Base-by-base conservation (phyloP, 192 early-diverging fungal genomes). In the Entomortierella beljakovae region DNA sequence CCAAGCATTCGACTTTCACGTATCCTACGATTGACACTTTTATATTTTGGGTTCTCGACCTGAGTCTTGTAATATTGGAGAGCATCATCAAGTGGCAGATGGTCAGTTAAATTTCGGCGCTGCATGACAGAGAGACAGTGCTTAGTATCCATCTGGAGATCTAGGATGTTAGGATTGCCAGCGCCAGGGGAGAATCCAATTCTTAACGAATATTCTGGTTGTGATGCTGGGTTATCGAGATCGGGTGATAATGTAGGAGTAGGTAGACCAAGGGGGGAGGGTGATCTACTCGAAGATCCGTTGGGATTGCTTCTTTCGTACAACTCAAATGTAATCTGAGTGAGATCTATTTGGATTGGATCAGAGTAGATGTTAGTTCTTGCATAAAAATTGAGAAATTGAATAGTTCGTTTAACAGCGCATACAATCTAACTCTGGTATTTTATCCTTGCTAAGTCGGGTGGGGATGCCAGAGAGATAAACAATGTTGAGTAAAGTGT, bases 251-350 rank as follows among this genome's bases (percentile, higher is more conserved):
- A 57, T 37, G 38, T 20, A 42, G 11, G 32, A 8, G 40, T 46
- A 11, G 37, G 26, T 25, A 25, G 29, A 11, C 6, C 20, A 34
- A 51, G 1, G 16, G 61, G 48, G 3, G 61, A 63, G 11, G 18
- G 4, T 15, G 35, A 40, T 23, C 57, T 58, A 70, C 3, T 74
- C 28, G 32, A 68, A 61, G 57, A 80, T 53, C 40, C 88, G 61
- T 46, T 74, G 51, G 54, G 87, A 79, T 25, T 86, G 80, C 84
- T 91, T 50, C 96, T 85, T 85, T 98, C 96, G 61, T 98, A 96
- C 3, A 99, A 82, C 80, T 99, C 97, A 83, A 99, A 98, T 7
- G 94, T 96, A 57, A 99, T 99, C 66, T 99, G 97, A 1, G 97
- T 98, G 52, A 99, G 79, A 77, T 96, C 93, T 94, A 70, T 23